Base-by-base conservation (phyloP, 495 filamentous ascomycete species). In the Cercophora samala region DNA sequence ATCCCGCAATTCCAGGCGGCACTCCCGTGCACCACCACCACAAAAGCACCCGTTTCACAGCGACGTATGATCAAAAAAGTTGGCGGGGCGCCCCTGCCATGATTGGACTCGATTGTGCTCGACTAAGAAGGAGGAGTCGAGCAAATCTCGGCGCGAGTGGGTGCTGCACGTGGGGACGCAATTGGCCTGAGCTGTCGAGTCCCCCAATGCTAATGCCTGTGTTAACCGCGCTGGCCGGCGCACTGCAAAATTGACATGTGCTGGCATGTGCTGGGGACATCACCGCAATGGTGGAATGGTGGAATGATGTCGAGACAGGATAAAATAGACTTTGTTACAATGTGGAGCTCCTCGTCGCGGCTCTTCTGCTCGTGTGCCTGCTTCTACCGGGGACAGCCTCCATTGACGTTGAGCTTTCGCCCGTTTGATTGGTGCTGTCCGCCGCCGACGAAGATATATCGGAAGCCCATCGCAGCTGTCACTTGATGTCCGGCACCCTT, bases 161-260 rank as follows among this genome's bases (percentile, higher is more conserved):
- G 63, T 46, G 37, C 58, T 26, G 69, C 70, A 74, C 70, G 70
- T 74, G 73, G 69, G 67, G 67, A 66, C 26, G 19, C 51, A 69
- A 72, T 69, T 72, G 70, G 69, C 19, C 58, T 66, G 59, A 24
- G 21, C 19, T 13, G 56, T 23, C 4, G 23, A 58, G 56, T n/a
- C n/a, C n/a, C n/a, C n/a, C n/a, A n/a, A n/a, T 19, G n/a, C 46
- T 23, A 69, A 71, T 64, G 69, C 71, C 73, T 69, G 61, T 63
- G 64, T 60, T 73, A 75, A 67, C 71, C 73, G 71, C 66, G 61
- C 60, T 65, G 37, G 53, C 42, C 65, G 66, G 64, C 29, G 37
- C 42, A 26, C 26, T 29, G 26, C 26, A 29, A 5, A 29, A 5
- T 29, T 29, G 26, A 29, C 26, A 29, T 29, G 26, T 56, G n/a